Base-by-base conservation (phyloP, 495 filamentous ascomycete genomes). In the Peziza echinospora region DNA sequence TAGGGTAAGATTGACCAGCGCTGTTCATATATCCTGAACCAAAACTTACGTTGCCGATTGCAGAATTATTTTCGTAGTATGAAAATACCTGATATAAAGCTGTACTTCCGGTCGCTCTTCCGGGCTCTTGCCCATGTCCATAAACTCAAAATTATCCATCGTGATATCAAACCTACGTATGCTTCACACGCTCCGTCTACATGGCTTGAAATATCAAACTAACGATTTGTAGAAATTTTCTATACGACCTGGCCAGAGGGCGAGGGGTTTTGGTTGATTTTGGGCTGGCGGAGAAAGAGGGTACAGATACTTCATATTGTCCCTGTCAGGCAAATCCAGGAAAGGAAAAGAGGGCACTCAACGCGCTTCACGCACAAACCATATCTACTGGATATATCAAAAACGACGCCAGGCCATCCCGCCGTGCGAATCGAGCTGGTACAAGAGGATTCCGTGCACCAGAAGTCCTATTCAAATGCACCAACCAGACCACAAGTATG, bases 131-230 rank as follows among this genome's bases (percentile, higher is more conserved):
- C 71, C 13, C 78, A 80, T 19, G 84, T 96, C 8, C 89, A 99
- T 61, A 67, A 68, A 26, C 75, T 78, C 55, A 66, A 71, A 17
- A 94, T 99, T 47, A 69, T 99, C 16, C 89, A 99, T 60, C 78
- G 89, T 46, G 89, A 99, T 61, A 94, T 99, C 60, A 99, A 99
- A 61, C 89, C 89, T n/a, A 99, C 89, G 66, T 73, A 58, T 59
- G 67, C 8, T 8, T 8, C n/a, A n/a, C n/a, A n/a, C n/a, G n/a
- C n/a, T n/a, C n/a, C n/a, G n/a, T n/a, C 26, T n/a, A 8, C n/a
- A 8, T 34, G 26, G 26, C 26, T 34, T 2, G 25, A 28, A 44
- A 41, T 26, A 26, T 26, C 44, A 30, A 21, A 11, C 8, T 6
- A 34, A 17, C 40, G 39, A 19, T 11, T n/a, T 43, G 2, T 49